Evolutionary conservation across 2,329 filamentous ascomycete genomes (phyloP).

Genomic region (Aspergillus fumigatus): DNA sequence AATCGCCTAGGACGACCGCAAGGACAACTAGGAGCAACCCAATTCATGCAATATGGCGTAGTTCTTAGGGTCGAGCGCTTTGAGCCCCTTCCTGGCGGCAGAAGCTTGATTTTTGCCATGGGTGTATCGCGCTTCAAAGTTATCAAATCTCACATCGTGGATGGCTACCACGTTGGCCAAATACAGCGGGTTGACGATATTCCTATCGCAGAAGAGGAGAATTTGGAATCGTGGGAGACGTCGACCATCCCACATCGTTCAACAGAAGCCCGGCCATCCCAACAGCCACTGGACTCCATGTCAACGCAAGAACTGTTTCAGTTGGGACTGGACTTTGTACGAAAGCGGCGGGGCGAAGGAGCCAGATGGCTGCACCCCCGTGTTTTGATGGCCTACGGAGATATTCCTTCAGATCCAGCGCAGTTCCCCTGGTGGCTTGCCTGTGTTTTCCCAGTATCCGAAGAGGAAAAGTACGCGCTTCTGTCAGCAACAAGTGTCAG

Average conservation of each 20-base stretch:
- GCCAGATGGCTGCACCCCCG: slow-evolving; percentile 71
- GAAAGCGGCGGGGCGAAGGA: slow-evolving; percentile 62
- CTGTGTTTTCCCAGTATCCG: slow-evolving; percentile 70
- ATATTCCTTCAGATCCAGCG: slow-evolving; percentile 69
- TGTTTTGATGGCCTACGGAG: slow-evolving; percentile 70
- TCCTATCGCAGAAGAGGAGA: slow-evolving; percentile 74
- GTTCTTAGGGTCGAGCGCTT: slow-evolving; percentile 70
- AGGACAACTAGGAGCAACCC: slow-evolving; percentile 48
- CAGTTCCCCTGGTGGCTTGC: slow-evolving; percentile 89
- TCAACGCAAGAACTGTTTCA: slow-evolving; percentile 68
- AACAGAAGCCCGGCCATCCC: slow-evolving; percentile 15
- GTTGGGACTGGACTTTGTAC: slow-evolving; percentile 63
- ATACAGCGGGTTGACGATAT: slow-evolving; percentile 77
- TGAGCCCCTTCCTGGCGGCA: slow-evolving; percentile 71
- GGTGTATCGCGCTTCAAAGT: slow-evolving; percentile 76
- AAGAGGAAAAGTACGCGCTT: slow-evolving; percentile 74
- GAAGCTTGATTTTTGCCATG: slow-evolving; percentile 73
- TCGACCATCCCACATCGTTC: slow-evolving; percentile 14
- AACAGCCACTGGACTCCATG: slow-evolving; percentile 44
- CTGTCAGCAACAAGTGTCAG: slow-evolving; percentile 71
- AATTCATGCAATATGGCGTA: slow-evolving; percentile 72
- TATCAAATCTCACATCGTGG: slow-evolving; percentile 55
- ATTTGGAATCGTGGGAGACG: slow-evolving; percentile 66
- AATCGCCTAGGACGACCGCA: slow-evolving; percentile 53
- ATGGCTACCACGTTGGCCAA: slow-evolving; percentile 74